phyloP scores from a whole-genome alignment of 225 moss, liverwort and hornwort genomes.

The Polytrichum commune region DNA sequence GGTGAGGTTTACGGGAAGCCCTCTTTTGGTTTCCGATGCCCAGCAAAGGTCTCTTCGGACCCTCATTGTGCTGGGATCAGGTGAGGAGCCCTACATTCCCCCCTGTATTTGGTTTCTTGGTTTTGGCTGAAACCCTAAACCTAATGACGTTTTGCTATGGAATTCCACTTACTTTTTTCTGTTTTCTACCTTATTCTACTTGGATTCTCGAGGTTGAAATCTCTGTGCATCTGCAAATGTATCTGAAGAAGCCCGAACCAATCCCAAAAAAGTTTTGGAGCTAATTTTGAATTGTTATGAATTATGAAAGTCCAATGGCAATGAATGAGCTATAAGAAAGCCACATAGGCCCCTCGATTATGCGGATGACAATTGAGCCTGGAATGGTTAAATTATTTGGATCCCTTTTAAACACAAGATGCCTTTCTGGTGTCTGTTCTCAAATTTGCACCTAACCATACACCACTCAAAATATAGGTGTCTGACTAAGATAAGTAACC shows the following conservation, averaged over 20 bases:
- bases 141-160: not conserved
- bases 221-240: slow-evolving; percentile 1
- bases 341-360: no score
- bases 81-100: slow-evolving; percentile 9
- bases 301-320: no score
- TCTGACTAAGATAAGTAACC: no score
- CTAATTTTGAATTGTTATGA: no score
- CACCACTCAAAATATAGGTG: no score
- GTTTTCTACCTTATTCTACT: not conserved
- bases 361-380: no score
- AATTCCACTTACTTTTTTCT: not conserved
- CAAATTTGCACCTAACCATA: no score
- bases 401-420: no score
- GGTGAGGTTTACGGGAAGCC: slow-evolving; percentile 31
- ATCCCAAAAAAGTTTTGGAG: no score
- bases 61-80: slow-evolving; percentile 63
- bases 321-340: no score
- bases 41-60: slow-evolving; percentile 41
- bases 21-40: slow-evolving; percentile 15
- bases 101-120: not conserved
- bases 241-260: not conserved
- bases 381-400: no score
- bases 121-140: not conserved
- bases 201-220: not conserved
- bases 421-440: no score